These are phyloP conservation scores for Exserohilum rostratum DNA, from an alignment of 2,329 filamentous ascomycete species.

Conservation along the genomic window DNA sequence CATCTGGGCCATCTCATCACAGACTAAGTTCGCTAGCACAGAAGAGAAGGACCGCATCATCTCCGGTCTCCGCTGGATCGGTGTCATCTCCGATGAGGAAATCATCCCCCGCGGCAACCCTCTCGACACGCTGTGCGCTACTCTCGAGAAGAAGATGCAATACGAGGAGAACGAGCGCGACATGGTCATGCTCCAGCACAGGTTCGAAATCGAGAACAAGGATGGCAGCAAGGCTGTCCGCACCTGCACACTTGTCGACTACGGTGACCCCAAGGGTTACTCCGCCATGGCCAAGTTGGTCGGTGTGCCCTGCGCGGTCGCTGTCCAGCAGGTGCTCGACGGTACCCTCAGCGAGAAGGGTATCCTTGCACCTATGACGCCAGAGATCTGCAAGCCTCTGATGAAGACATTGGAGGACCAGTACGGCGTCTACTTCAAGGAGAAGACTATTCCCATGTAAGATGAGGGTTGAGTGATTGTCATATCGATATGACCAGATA, in stretches of 20 bases:
- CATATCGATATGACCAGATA: conserved; percentile 1
- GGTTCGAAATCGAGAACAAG: conserved; percentile 82
- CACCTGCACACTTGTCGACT: conserved; percentile 81
- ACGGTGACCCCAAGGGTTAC: conserved; percentile 80
- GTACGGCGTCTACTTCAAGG: conserved; percentile 74
- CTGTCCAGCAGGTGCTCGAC: conserved; percentile 77
- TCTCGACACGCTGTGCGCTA: conserved; percentile 88
- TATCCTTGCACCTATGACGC: conserved; percentile 77
- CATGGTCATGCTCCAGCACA: conserved; percentile 79
- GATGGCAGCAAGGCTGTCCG: conserved; percentile 78
- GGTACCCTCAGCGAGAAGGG: conserved; percentile 75
- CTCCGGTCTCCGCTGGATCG: conserved; percentile 74
- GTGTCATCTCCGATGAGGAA: conserved; percentile 70
- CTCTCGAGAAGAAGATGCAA: conserved; percentile 89
- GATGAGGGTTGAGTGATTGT: neutral
- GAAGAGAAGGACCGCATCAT: conserved; percentile 75
- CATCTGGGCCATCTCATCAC: conserved; percentile 72
- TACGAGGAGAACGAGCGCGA: conserved; percentile 84
- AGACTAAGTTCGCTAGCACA: conserved; percentile 71
- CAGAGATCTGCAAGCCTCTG: conserved; percentile 73
- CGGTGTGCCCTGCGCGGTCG: conserved; percentile 75
- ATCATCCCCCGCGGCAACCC: conserved; percentile 78
- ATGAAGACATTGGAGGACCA: conserved; percentile 80
- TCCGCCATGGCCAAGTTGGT: conserved; percentile 84
- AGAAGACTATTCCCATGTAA: conserved; percentile 62